Evolutionary conservation across 768 basidiomycete species (phyloP).

Genomic region (Mycena indigotica): DNA sequence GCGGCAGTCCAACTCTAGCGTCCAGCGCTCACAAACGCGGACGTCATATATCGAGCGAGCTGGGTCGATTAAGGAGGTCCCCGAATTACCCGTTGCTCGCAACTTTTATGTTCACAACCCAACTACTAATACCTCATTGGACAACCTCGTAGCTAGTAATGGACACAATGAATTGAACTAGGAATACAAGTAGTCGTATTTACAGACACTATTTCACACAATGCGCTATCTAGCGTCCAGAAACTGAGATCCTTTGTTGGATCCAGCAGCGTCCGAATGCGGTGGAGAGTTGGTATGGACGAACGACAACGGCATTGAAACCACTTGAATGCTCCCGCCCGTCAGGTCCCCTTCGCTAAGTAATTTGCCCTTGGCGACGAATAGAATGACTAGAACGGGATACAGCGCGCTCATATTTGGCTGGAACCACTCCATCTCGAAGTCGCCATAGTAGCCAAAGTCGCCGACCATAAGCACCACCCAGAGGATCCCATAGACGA

Average conservation of each 20-base stretch:
- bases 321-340: not conserved
- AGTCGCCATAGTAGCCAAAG: constrained; percentile 19
- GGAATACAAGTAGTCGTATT: too few species aligned
- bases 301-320: too few species aligned
- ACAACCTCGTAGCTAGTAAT: too few species aligned
- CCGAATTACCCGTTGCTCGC: too few species aligned
- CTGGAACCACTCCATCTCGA: constrained; percentile 22
- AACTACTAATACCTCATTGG: too few species aligned
- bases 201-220: too few species aligned
- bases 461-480: constrained; percentile 21
- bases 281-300: too few species aligned
- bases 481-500: constrained; percentile 21
- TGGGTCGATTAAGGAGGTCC: constrained; percentile 15
- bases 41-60: constrained; percentile 20
- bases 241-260: too few species aligned
- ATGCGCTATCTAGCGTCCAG: too few species aligned
- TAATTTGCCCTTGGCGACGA: not conserved
- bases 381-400: not conserved
- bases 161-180: too few species aligned
- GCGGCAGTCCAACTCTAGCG: not conserved
- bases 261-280: too few species aligned
- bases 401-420: constrained; percentile 16
- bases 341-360: not conserved
- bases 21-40: constrained; percentile 8
- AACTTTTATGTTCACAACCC: too few species aligned